Conservation (phyloP, 1,139 yeast species). For the Zygoascus sp. region DNA sequence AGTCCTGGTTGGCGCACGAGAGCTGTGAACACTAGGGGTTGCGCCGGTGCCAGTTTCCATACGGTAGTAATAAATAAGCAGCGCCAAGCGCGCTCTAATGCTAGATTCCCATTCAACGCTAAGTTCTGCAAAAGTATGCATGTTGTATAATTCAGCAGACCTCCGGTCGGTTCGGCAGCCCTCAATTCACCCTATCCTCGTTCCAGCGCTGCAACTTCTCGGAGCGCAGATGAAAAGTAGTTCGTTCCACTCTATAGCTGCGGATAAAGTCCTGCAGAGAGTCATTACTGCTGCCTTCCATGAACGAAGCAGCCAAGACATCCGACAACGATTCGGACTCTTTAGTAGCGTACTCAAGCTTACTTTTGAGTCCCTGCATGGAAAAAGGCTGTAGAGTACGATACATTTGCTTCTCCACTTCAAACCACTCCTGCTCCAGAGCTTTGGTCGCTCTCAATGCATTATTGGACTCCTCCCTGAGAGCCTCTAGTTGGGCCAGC, state of each 20-base stretch:
- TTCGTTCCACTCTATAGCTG: conserved; percentile 45
- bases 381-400: conserved; percentile 37
- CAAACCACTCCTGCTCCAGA: conserved; percentile 31
- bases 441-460: conserved; percentile 18
- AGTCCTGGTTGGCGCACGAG: too few relatives aligned
- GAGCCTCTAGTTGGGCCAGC: conserved; percentile 26
- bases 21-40: too few relatives aligned
- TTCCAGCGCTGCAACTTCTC: conserved; percentile 60
- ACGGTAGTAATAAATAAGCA: too few relatives aligned
- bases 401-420: conserved; percentile 40
- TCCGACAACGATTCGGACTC: conserved; percentile 36
- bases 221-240: conserved; percentile 48
- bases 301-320: conserved; percentile 34
- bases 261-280: conserved; percentile 39
- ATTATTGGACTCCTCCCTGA: conserved; percentile 16
- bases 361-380: conserved; percentile 31
- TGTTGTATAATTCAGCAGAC: too few relatives aligned
- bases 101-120: too few relatives aligned
- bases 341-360: conserved; percentile 30
- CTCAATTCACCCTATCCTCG: conserved; percentile 57
- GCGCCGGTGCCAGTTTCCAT: too few relatives aligned
- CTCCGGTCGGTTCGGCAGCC: too few relatives aligned
- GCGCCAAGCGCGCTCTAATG: too few relatives aligned
- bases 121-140: too few relatives aligned
- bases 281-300: conserved; percentile 23